These are phyloP conservation scores for Trichoderma polysporum DNA, from an alignment of 2,329 filamentous ascomycete genomes.

Conservation along the genomic window DNA sequence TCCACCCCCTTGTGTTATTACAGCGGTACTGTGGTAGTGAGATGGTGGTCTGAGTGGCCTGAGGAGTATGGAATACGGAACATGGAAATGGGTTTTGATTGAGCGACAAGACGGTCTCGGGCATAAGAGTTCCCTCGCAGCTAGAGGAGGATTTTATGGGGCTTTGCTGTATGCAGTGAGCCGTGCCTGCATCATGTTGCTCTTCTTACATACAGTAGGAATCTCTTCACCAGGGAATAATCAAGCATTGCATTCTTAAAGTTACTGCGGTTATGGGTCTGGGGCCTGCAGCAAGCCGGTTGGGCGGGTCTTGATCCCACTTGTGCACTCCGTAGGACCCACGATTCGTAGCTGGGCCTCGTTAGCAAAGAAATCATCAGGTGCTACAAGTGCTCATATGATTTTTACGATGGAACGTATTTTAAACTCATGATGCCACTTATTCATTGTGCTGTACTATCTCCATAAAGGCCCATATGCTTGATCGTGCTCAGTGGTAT, in stretches of 20 bases:
- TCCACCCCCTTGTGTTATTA: not conserved
- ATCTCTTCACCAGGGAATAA: slow-evolving; percentile 17
- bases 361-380: not conserved
- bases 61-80: not conserved
- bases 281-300: not conserved
- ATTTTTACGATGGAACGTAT: not conserved
- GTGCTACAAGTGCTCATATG: not conserved
- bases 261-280: not conserved
- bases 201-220: slow-evolving; percentile 17
- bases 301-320: not conserved
- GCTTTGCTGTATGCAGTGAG: not conserved
- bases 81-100: slow-evolving; percentile 5
- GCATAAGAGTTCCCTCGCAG: not conserved
- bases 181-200: slow-evolving; percentile 7
- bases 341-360: not conserved
- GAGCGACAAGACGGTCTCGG: slow-evolving; percentile 2
- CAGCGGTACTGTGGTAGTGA: not conserved
- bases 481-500: not conserved
- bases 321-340: not conserved
- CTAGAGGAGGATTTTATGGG: not conserved
- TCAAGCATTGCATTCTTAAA: slow-evolving; percentile 17
- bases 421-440: not conserved
- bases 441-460: not conserved
- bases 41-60: not conserved
- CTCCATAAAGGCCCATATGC: not conserved